These are phyloP conservation scores for Pseudogymnoascus sp. DNA, from an alignment of 2,329 filamentous ascomycete genomes.

Conservation along the genomic window DNA sequence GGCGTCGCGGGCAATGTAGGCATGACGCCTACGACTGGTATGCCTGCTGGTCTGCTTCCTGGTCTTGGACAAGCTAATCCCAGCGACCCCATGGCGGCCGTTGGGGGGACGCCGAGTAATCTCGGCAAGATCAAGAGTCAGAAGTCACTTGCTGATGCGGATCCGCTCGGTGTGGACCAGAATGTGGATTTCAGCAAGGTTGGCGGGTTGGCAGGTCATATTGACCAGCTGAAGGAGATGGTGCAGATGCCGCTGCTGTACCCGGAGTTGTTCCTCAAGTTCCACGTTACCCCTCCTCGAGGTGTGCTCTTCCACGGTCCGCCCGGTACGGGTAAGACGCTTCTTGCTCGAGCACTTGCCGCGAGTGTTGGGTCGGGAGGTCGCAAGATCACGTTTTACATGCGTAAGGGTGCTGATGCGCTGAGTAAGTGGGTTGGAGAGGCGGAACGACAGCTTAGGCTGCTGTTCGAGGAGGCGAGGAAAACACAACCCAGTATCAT, in stretches of 20 bases:
- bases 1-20: conserved; percentile 57
- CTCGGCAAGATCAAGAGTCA: conserved; percentile 91
- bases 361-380: conserved; percentile 85
- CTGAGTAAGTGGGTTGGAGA: conserved; percentile 99
- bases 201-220: conserved; percentile 85
- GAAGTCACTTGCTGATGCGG: conserved; percentile 85
- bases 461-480: conserved; percentile 91
- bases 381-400: conserved; percentile 96
- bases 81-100: conserved; percentile 46
- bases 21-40: conserved; percentile 51
- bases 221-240: conserved; percentile 98
- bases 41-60: conserved; percentile 45
- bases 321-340: conserved; percentile 88
- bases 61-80: conserved; percentile 45
- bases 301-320: conserved; percentile 96
- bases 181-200: conserved; percentile 92
- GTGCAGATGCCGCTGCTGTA: conserved; percentile 90
- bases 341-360: conserved; percentile 87
- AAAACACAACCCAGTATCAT: conserved; percentile 98
- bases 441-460: conserved; percentile 85
- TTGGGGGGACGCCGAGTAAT: conserved; percentile 64
- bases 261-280: conserved; percentile 84
- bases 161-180: conserved; percentile 86
- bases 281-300: conserved; percentile 87
- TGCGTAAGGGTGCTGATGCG: conserved; percentile 97